Percentiles rank a stretch among this genome's conserved stretches.
These are phyloP conservation scores for Alliaria petiolata DNA, from an alignment of 345 rosid genomes.

Conservation along the genomic window DNA sequence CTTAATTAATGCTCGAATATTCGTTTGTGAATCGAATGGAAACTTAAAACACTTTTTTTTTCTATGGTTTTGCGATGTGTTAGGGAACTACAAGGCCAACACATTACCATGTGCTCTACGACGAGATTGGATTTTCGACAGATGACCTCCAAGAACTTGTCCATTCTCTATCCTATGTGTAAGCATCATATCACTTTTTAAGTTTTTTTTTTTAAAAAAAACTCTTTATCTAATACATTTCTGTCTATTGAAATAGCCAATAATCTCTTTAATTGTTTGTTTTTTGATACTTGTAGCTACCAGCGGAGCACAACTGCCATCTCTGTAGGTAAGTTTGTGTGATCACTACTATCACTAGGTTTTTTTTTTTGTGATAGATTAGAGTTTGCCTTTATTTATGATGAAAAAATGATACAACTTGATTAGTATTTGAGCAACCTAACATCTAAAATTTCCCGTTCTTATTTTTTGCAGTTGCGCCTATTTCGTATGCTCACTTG, in stretches of 20 bases:
- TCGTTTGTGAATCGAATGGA: background rate
- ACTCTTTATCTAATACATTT: too few relatives aligned
- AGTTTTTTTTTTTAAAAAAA: too few relatives aligned
- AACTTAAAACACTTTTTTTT: background rate
- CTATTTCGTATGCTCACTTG: constrained; percentile 29
- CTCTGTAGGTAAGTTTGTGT: constrained; percentile 51
- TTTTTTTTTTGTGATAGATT: too few relatives aligned
- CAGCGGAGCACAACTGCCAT: constrained; percentile 92
- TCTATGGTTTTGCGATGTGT: background rate
- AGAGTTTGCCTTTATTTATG: background rate
- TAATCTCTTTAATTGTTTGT: background rate
- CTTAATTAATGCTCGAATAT: background rate
- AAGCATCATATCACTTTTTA: constrained; percentile 19
- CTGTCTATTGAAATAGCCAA: background rate
- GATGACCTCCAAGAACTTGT: constrained; percentile 78
- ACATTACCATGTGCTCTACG: constrained; percentile 64
- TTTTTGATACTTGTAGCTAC: constrained; percentile 42
- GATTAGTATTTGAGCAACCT: background rate
- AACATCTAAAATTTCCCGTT: background rate
- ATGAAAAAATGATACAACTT: background rate
- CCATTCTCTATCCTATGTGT: constrained; percentile 71
- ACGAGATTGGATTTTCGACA: constrained; percentile 55
- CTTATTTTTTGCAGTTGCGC: constrained; percentile 20
- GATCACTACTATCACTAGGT: background rate
- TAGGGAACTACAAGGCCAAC: constrained; percentile 82